Base-by-base conservation (phyloP, 176 grass and related monocot genomes). In the Pontederia paniculata region DNA sequence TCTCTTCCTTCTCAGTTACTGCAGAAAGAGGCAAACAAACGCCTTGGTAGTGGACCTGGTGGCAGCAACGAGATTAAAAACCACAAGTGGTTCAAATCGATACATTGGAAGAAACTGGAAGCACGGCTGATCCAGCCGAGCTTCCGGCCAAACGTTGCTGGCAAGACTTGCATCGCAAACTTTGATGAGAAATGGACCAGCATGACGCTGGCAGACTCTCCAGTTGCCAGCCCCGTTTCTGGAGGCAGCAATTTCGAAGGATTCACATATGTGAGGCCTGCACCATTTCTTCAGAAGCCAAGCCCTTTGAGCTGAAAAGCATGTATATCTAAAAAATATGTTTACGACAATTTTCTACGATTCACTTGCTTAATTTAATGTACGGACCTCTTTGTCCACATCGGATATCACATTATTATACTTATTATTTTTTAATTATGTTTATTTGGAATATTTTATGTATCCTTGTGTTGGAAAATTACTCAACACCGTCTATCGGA, bases 41-140 rank as follows among this genome's bases (percentile, higher is more conserved):
- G 93, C 13, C 57, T 97, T 13, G 93, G 93, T 15, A 79, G 77
- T 19, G 86, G 86, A 22, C 57, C 69, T 11, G 67, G 71, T 0
- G 83, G 83, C 13, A 84, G 86, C 31, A 72, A 84, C 2, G 86
- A 97, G 70, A 84, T 97, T 68, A 90, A 90, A 57, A 91, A 79
- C 15, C 93, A 97, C 65, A 97, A 88, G 42, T 97, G 93, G 93
- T 88, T 97, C 77, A 97, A 97, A 66, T 37, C 77, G 45, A 78
- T 97, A 17, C 88, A 97, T 61, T 97, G 93, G 93, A 91, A 73
- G 65, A 97, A 60, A 55, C 72, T 97, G 11, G 93, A 97, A 18
- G 65, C 60, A 16, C 77, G 83, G 28, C 74, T 90, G 65, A 88
- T 97, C 68, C 75, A 79, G 62, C 93, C 93, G 59, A 97, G 93